Percentiles rank a stretch among this genome's conserved stretches.
phyloP scores from a whole-genome alignment of 192 early-diverging fungal species.

The Backusella parvicylindrica region DNA sequence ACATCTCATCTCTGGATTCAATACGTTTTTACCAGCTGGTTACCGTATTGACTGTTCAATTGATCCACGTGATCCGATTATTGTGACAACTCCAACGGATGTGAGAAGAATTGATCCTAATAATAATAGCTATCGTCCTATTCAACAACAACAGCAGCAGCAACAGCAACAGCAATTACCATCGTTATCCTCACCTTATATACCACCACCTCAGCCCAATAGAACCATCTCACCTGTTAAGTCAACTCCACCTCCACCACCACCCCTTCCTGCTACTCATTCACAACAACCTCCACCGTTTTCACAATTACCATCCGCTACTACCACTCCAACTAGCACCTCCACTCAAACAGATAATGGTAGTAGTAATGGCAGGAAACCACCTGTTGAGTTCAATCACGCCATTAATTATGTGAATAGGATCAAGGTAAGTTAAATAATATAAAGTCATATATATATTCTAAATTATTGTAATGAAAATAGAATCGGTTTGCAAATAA shows the following conservation, averaged over 20 bases:
- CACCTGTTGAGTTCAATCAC: conserved; percentile 93
- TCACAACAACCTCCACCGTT: background rate
- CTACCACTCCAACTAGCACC: background rate
- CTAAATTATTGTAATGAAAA: background rate
- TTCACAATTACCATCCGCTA: background rate
- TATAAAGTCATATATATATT: background rate
- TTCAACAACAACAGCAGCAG: background rate
- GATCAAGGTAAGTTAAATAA: conserved; percentile 65
- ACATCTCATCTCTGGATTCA: conserved; percentile 91
- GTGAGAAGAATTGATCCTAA: conserved; percentile 36
- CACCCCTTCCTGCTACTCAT: conserved; percentile 3
- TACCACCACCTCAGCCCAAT: background rate
- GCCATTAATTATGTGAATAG: conserved; percentile 99
- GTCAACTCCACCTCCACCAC: conserved; percentile 63
- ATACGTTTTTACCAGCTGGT: conserved; percentile 96
- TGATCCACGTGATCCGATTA: conserved; percentile 69
- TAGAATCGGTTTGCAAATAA: conserved; percentile 86
- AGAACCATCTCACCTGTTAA: background rate
- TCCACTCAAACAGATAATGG: conserved; percentile 3
- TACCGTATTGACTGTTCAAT: conserved; percentile 89
- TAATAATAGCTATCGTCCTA: background rate
- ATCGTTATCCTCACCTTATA: background rate
- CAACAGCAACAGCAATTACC: background rate
- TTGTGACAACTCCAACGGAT: conserved; percentile 83
- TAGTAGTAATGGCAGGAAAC: conserved; percentile 3